Evolutionary conservation across 2,329 filamentous ascomycete species (phyloP), one percentile per base, ranked within the genome.

Genomic region (Fusarium sp.): DNA sequence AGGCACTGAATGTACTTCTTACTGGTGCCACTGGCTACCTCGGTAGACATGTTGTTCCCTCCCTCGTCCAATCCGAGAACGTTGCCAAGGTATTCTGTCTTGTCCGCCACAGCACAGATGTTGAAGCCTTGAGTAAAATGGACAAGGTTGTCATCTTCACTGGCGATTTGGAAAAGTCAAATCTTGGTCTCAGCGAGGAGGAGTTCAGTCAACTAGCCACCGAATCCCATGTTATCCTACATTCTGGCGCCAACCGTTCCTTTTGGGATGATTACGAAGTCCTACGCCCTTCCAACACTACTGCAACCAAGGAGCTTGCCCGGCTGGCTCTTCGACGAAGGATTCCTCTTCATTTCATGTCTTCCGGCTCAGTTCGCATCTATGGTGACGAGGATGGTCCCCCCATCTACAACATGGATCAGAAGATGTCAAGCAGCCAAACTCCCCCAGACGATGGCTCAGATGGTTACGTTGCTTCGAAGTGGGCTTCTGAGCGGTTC

Each of bases 191-290:
- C 3, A 3, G 18, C 2, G 20, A 25, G 4, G 17, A 6, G 2
- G 21, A 39, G 7, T 33, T 33, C 8, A 20, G 7, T 15, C 48
- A 15, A 2, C 23, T 41, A 18, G 15, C 37, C 4, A 14, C 6
- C 11, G 46, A 33, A 2, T 17, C 18, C 2, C 27, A 51, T 8
- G 15, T 41, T 14, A 25, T 51, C 17, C 39, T 51, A 7, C 48
- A 51, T 18, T 33, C 25, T 15, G 37, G 25, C 4, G 48, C 48
- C 5, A 51, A 51, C 8, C 37, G 37, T 15, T 40, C 48, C 15
- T 51, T 51, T 18, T 51, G 48, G 48, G 48, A 51, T 10, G 29
- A 21, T 13, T 51, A 51, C 25, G 48, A 51, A n/a, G 27, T 29
- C 17, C 15, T 41, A 5, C 39, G 20, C 4, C n/a, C 48, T 13